Base-by-base conservation (phyloP, 805 yeast species). In the Saturnispora mendoncae region DNA sequence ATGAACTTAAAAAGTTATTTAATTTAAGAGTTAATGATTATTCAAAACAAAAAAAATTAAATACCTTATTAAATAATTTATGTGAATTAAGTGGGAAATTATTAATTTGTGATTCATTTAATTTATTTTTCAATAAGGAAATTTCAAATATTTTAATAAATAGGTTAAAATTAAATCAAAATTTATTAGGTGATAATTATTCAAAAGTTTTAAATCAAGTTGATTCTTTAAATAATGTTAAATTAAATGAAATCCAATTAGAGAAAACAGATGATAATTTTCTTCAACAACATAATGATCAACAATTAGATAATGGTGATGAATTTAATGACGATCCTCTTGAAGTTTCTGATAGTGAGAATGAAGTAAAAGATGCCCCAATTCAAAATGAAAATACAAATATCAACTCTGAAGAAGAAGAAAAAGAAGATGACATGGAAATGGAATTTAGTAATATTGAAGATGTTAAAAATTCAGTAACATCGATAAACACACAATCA, bases 1-100 rank as follows among this genome's bases (percentile, higher is more conserved):
- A 18, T 36, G 9, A 29, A 24, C 25, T 38, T 17, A 24, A 20
- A 24, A 23, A 20, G 8, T 29, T 15, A 10, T 30, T 23, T 23
- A 10, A n/a, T 28, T 6, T 17, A n/a, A 23, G 39, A n/a, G 20
- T 39, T 13, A 23, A 28, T 24, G 15, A 20, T 9, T 28, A 39
- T 20, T 15, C 18, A 43, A 45, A 21, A 15, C 26, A 14, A 6
- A 27, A 18, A 20, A 15, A 14, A 17, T 20, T 7, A 13, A 26
- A 33, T n/a, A 18, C 41, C 14, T 26, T 38, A n/a, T 54, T 56
- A 30, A 48, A 38, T 19, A 34, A 43, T 21, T 39, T 61, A 6
- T 56, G 60, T 31, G 45, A 46, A 5, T 46, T 52, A 19, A 39
- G 53, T 3, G 44, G 56, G 23, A 58, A 57, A 41, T 25, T 61